phyloP scores from a whole-genome alignment of 176 grass and related monocot species.

The Chloris gayana region DNA sequence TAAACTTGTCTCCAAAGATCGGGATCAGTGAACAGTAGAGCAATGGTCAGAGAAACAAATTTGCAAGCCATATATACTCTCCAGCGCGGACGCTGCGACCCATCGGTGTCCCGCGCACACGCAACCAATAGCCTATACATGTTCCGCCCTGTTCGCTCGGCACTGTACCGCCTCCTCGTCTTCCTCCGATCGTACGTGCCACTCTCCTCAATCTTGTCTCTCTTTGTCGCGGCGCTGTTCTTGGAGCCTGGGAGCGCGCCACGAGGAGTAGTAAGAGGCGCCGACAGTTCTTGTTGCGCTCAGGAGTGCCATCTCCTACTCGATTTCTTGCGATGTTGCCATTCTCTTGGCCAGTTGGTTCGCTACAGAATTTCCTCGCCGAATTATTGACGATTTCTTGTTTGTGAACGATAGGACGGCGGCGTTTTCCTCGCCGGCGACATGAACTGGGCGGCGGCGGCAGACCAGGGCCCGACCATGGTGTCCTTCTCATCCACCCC shows the following conservation, averaged over 20 bases:
- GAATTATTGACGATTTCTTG: constrained; percentile 35
- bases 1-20: neutral
- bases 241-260: neutral
- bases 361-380: neutral
- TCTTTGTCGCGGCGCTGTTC: neutral
- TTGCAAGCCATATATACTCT: neutral
- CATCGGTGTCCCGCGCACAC: neutral
- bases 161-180: neutral
- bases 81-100: neutral
- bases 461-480: constrained; percentile 42
- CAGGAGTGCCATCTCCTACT: neutral
- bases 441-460: constrained; percentile 66
- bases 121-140: neutral
- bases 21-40: neutral
- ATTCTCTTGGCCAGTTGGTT: neutral
- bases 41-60: neutral
- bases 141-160: constrained; percentile 1
- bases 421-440: no score
- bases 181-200: constrained; percentile 31
- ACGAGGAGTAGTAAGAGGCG: neutral
- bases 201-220: neutral
- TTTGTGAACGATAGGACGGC: neutral
- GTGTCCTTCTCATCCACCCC: constrained; percentile 24
- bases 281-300: neutral
- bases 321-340: neutral